Base-by-base conservation (phyloP, 2,329 filamentous ascomycete genomes). In the Rosellinia necatrix region DNA sequence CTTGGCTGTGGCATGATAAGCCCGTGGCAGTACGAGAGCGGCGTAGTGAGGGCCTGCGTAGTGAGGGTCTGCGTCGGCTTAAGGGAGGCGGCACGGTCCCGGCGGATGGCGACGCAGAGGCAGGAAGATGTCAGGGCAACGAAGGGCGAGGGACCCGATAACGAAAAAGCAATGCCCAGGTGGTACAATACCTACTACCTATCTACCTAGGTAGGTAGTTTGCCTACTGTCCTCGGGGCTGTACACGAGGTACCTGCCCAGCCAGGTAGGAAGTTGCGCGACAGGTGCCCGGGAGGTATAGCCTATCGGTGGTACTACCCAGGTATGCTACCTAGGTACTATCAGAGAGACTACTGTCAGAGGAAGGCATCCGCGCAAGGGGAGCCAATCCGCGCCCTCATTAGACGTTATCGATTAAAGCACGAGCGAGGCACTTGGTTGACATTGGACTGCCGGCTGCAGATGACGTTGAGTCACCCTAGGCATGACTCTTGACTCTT, bases 381-480 rank as follows among this genome's bases (percentile, higher is more conserved):
- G 29, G 27, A 38, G 2, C 30, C 25, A 8, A 15, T 6, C 22
- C 7, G 4, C 24, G 13, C 32, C 10, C 49, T 56, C 32, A 53
- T 53, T 22, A 44, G 12, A 12, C 12, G 43, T 38, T 59, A 59
- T 59, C 56, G 56, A 57, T 59, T 56, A 15, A n/a, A n/a, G 4
- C 40, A 53, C 47, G 53, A 29, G 42, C 56, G n/a, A 50, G 52
- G 42, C 22, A 15, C 25, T 17, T 15, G 15, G 52, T 49, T 25
- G 19, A 47, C 19, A 32, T 32, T n/a, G 27, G 32, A 37, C 42
- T 49, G 52, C 35, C 41, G 38, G 56, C 56, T 49, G 52, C 35
- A 46, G 38, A 59, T 59, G 56, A 59, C 56, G 57, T 55, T 52
- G 52, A 58, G 56, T 55, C 56, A 58, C 35, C 27, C 19, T 46